Evolutionary conservation across 148 eudicot species (phyloP).

Genomic region (Chenopodium berlandieri): DNA sequence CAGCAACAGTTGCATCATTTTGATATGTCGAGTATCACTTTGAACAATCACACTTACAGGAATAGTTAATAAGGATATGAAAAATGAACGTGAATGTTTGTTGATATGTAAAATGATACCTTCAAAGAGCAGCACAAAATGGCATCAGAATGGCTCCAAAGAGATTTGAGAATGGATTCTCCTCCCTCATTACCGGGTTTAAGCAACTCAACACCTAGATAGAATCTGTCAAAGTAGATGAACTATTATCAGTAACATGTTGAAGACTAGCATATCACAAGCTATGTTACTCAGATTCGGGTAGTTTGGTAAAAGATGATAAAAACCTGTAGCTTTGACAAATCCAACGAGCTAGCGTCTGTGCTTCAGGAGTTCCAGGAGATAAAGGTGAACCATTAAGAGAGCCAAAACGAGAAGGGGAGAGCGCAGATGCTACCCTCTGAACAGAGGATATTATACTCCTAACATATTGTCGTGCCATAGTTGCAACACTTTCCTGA

Average conservation of each 20-base stretch:
- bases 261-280: neutral
- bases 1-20: neutral
- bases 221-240: conserved; percentile 37
- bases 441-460: conserved; percentile 75
- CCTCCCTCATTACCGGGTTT: conserved; percentile 48
- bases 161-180: conserved; percentile 47
- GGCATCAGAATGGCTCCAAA: conserved; percentile 61
- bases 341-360: conserved; percentile 78
- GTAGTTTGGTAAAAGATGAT: neutral
- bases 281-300: neutral
- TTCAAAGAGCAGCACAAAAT: conserved; percentile 65
- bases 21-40: neutral
- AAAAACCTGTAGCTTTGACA: conserved; percentile 66
- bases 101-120: conserved; percentile 34
- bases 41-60: too few species aligned
- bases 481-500: conserved; percentile 65
- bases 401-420: conserved; percentile 55
- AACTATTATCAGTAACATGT: neutral
- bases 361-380: conserved; percentile 69
- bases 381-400: conserved; percentile 36
- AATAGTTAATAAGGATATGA: neutral
- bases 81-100: neutral
- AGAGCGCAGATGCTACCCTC: conserved; percentile 70
- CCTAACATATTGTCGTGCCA: conserved; percentile 80
- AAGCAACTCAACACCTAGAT: conserved; percentile 62